A percentile compares a stretch with the other conserved stretches of the same genome.
phyloP scores from a whole-genome alignment of 83 land plant species.

The Diphasiastrum complanatum region DNA sequence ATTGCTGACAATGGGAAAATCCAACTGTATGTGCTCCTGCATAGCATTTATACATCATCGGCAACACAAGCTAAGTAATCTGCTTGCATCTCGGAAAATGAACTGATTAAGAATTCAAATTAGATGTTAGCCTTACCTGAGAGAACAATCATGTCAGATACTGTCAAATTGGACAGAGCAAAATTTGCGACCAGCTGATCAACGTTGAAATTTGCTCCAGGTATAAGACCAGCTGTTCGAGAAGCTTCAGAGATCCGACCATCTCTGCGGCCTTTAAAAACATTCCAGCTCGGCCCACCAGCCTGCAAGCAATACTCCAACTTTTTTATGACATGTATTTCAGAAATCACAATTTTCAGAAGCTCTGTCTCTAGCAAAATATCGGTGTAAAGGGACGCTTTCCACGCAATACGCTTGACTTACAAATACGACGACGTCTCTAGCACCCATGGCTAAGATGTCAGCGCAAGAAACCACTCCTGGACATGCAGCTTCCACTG shows the following conservation, averaged over 20 bases:
- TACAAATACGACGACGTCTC: constrained; percentile 55
- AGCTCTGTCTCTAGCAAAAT: neutral
- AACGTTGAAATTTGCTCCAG: constrained; percentile 43
- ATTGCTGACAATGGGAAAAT: constrained; percentile 53
- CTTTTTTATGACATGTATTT: neutral
- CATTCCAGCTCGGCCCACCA: constrained; percentile 71
- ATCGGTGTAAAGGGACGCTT: no score
- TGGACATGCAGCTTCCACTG: constrained; percentile 45
- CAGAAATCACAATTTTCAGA: neutral
- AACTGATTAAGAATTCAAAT: neutral
- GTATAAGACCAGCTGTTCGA: constrained; percentile 46
- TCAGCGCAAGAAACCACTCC: constrained; percentile 71
- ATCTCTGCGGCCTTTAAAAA: constrained; percentile 70
- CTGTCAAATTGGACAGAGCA: constrained; percentile 41
- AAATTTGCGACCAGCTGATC: constrained; percentile 49
- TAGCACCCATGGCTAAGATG: constrained; percentile 58
- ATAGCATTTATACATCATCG: neutral
- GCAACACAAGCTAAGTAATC: neutral
- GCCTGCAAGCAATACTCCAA: constrained; percentile 24
- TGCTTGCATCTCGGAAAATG: neutral
- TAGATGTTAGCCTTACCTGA: constrained; percentile 46
- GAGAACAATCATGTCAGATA: constrained; percentile 66
- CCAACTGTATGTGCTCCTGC: constrained; percentile 78
- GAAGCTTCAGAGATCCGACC: constrained; percentile 52
- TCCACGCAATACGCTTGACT: neutral